Evolutionary conservation across 2,329 filamentous ascomycete species (phyloP), one percentile per base, ranked within the genome.

Genomic region (Aureobasidium leucospermi): DNA sequence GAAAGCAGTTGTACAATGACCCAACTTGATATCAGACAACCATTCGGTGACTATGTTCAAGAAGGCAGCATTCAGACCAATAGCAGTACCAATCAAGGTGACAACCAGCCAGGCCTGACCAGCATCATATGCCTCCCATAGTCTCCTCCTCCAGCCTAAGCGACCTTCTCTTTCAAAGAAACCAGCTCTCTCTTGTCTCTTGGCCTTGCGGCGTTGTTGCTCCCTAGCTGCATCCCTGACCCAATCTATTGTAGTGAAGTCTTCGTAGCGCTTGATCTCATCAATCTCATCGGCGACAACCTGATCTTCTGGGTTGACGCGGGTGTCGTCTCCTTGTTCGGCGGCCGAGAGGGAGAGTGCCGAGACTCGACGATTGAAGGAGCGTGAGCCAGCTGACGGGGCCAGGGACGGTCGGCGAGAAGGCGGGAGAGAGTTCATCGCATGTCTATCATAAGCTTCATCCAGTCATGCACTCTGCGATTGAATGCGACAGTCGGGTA

Each of bases 171-270:
- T 80, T 63, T 90, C 85, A 73, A 89, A 88, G 62, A 89, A 85
- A 42, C 87, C 85, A 2, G 83, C 85, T 6, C 86, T 85, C 67
- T 87, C 85, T 71, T 85, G 86, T 68, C 89, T 83, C 66, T 88
- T 82, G 49, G 88, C 82, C 67, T 89, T 89, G 63, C 93, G 85
- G 59, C 92, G 85, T 48, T 89, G 79, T 71, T 96, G 90, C 73
- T 96, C 94, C 64, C 92, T 87, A 36, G 91, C 88, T 10, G 93
- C 92, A 81, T 99, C 94, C 73, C 99, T 93, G 0, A 99, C 93
- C 94, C 94, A 99, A 75, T 99, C 94, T 82, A 94, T 94, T 0
- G 94, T 99, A 6, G 92, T 96, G 72, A 99, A 99, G 75, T 99
- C 94, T 82, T 85, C 94, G 76, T 99, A 99, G 76, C 93, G 84